These are phyloP conservation scores for Heliamphora pulchella DNA, from an alignment of 179 eudicot species.

Conservation along the genomic window DNA sequence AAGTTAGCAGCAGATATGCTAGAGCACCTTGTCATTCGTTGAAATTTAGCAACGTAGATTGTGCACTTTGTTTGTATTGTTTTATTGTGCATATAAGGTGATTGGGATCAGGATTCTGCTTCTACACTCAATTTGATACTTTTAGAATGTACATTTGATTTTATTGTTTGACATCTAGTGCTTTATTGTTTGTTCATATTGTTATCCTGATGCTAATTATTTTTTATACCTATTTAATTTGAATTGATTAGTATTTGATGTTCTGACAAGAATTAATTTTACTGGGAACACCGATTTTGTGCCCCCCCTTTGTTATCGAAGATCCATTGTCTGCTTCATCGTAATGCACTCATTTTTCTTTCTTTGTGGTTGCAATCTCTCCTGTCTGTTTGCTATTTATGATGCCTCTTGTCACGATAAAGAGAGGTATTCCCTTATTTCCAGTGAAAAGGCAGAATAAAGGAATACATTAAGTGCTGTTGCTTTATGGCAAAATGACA, in stretches of 20 bases:
- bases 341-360: neutral
- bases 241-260: neutral
- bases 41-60: conserved; percentile 8
- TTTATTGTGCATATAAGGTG: neutral
- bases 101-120: neutral
- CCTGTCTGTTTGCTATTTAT: conserved; percentile 8
- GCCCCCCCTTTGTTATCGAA: neutral
- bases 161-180: neutral
- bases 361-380: neutral
- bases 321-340: neutral
- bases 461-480: neutral
- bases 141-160: neutral
- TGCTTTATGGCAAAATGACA: neutral
- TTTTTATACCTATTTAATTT: conserved; percentile 6
- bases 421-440: neutral
- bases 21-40: conserved; percentile 1
- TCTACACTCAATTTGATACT: neutral
- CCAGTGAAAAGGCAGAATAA: neutral
- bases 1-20: neutral
- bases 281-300: neutral
- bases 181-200: neutral
- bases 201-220: neutral
- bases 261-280: neutral
- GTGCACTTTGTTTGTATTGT: neutral
- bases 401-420: neutral